Conservation (phyloP, 2,329 filamentous ascomycete genomes). For the Coniochaeta hoffmannii region DNA sequence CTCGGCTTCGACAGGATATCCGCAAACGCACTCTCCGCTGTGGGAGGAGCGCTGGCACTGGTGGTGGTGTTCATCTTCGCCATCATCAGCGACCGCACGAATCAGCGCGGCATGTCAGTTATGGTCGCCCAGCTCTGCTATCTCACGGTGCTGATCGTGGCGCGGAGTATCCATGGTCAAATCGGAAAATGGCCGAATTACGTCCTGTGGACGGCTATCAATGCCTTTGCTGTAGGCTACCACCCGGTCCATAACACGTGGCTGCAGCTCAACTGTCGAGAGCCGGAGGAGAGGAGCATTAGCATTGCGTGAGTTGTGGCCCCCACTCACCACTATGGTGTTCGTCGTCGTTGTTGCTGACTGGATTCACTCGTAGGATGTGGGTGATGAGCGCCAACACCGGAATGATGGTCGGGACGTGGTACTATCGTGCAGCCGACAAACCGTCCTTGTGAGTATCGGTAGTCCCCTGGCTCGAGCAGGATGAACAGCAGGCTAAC, state of each 20-base stretch:
- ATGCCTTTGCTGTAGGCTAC: conserved; percentile 43
- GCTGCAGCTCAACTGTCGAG: conserved; percentile 43
- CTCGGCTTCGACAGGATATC: conserved; percentile 33
- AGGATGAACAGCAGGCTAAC: neutral
- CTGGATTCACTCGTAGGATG: conserved; percentile 17
- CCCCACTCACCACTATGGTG: neutral
- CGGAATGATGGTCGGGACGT: conserved; percentile 42
- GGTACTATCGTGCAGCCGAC: conserved; percentile 37
- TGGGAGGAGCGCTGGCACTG: conserved; percentile 34
- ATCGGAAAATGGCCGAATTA: conserved; percentile 40
- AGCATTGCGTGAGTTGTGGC: conserved; percentile 32
- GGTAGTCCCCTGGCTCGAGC: too few relatives aligned
- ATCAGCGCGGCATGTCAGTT: conserved; percentile 33
- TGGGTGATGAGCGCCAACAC: conserved; percentile 43
- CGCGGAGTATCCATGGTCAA: conserved; percentile 25
- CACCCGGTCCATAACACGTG: conserved; percentile 46
- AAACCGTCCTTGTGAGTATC: conserved; percentile 17
- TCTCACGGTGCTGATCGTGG: conserved; percentile 25
- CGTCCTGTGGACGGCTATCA: conserved; percentile 43
- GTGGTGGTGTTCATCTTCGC: conserved; percentile 40
- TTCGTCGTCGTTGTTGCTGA: neutral
- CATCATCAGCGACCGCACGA: conserved; percentile 37
- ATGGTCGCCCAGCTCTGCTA: conserved; percentile 36
- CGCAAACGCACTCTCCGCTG: conserved; percentile 39
- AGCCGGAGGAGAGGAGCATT: conserved; percentile 38